phyloP scores from a whole-genome alignment of 2,329 filamentous ascomycete species.

The Trichoderma harzianum region DNA sequence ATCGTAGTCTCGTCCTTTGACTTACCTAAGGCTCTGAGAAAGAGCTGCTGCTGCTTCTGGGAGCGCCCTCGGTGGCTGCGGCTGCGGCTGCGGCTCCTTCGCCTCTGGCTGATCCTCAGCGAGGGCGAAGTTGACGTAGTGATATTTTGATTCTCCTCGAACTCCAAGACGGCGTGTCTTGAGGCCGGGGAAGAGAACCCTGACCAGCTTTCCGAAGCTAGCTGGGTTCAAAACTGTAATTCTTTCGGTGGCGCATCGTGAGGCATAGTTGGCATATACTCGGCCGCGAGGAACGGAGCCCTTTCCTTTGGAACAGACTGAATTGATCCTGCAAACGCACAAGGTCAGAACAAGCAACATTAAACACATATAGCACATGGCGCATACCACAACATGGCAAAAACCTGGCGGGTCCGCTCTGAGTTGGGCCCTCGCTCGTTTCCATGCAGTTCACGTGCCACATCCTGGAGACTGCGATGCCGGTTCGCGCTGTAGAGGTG shows the following conservation, averaged over 20 bases:
- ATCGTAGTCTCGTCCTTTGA: not conserved
- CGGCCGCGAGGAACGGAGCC: conserved; percentile 87
- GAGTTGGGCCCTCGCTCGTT: conserved; percentile 78
- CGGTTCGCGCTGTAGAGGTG: conserved; percentile 70
- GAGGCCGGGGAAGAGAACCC: conserved; percentile 92
- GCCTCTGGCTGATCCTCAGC: conserved; percentile 54
- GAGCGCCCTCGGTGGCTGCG: conserved; percentile 47
- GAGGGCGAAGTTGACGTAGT: conserved; percentile 72
- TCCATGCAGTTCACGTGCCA: conserved; percentile 71
- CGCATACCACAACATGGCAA: conserved; percentile 81
- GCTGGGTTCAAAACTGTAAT: conserved; percentile 95
- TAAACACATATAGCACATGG: not conserved
- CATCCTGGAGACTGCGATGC: conserved; percentile 64
- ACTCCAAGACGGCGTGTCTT: conserved; percentile 90
- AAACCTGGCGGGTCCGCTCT: conserved; percentile 79
- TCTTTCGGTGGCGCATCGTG: conserved; percentile 84
- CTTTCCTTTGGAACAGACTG: conserved; percentile 69
- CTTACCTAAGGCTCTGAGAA: conserved; percentile 49
- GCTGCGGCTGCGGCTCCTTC: conserved; percentile 43
- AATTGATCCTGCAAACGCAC: conserved; percentile 62
- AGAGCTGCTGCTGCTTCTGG: conserved; percentile 45
- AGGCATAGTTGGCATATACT: conserved; percentile 94
- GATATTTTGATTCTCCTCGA: conserved; percentile 95
- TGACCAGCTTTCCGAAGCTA: conserved; percentile 94
- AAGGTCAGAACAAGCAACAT: not conserved